These are phyloP conservation scores for Pseudogymnoascus sp. DNA, from an alignment of 2,329 filamentous ascomycete species.

Conservation along the genomic window DNA sequence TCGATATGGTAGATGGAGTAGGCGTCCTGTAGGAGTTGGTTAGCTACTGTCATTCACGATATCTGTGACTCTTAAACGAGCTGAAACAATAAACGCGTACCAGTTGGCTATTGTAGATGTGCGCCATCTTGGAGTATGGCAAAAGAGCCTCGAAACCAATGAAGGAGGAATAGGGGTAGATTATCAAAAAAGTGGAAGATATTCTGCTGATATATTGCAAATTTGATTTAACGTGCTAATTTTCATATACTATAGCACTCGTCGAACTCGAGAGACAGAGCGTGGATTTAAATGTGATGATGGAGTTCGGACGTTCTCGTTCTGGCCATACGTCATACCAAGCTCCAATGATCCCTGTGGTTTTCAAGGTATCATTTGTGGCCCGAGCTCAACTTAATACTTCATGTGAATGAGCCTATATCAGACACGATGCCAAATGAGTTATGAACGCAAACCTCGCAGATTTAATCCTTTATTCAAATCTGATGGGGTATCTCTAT, in stretches of 20 bases:
- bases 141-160: background rate
- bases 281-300: background rate
- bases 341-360: background rate
- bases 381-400: background rate
- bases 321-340: constrained; percentile 3
- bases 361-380: constrained; percentile 4
- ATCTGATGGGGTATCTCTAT: constrained; percentile 5
- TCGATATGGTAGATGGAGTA: constrained; percentile 23
- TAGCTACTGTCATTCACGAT: background rate
- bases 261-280: background rate
- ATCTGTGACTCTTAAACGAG: background rate
- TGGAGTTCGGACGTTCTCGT: background rate
- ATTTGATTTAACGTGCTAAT: background rate
- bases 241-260: background rate
- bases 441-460: background rate
- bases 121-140: constrained; percentile 18
- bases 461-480: background rate
- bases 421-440: background rate
- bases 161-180: background rate
- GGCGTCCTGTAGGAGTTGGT: constrained; percentile 19
- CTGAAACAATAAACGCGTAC: constrained; percentile 22
- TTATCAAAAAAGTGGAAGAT: background rate
- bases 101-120: constrained; percentile 36
- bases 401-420: background rate
- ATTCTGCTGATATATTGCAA: background rate